Evolutionary conservation across 352 stramenopile genomes (phyloP).

Genomic region (Phytophthora kernoviae): DNA sequence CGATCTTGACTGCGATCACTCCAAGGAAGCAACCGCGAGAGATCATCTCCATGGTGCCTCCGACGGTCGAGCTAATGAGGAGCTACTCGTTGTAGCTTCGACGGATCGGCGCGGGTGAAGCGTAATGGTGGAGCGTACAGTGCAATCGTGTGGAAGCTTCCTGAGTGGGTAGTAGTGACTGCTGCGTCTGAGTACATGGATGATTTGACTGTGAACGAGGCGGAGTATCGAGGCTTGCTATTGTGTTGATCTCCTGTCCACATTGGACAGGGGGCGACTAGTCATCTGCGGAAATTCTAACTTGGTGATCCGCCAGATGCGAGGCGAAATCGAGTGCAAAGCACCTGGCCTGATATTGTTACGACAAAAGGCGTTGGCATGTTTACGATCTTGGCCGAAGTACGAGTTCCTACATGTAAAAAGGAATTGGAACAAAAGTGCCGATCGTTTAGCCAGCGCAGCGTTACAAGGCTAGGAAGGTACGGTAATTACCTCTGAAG

Average conservation of each 20-base stretch:
- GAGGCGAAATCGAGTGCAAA: constrained; percentile 14
- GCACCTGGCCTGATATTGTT: neutral
- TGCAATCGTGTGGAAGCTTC: constrained; percentile 6
- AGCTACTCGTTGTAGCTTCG: neutral
- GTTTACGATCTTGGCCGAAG: neutral
- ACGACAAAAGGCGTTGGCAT: neutral
- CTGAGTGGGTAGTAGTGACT: neutral
- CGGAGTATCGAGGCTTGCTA: neutral
- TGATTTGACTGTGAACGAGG: too few species aligned
- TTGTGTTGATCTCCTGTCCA: constrained; percentile 1
- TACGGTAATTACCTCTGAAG: neutral
- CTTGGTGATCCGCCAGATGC: constrained; percentile 2
- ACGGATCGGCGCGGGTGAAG: constrained; percentile 4
- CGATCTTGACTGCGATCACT: too few species aligned
- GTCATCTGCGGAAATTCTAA: constrained; percentile 9
- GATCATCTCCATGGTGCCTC: neutral
- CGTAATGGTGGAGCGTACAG: neutral
- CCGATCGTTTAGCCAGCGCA: neutral
- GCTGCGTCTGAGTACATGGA: neutral
- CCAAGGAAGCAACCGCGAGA: neutral
- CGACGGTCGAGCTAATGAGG: neutral
- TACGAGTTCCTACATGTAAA: constrained; percentile 7
- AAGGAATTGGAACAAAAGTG: constrained; percentile 6
- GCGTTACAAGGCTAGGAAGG: constrained; percentile 3
- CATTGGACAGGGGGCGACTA: neutral